Evolutionary conservation across 2,329 filamentous ascomycete species (phyloP).

Genomic region (Didymella glomerata): DNA sequence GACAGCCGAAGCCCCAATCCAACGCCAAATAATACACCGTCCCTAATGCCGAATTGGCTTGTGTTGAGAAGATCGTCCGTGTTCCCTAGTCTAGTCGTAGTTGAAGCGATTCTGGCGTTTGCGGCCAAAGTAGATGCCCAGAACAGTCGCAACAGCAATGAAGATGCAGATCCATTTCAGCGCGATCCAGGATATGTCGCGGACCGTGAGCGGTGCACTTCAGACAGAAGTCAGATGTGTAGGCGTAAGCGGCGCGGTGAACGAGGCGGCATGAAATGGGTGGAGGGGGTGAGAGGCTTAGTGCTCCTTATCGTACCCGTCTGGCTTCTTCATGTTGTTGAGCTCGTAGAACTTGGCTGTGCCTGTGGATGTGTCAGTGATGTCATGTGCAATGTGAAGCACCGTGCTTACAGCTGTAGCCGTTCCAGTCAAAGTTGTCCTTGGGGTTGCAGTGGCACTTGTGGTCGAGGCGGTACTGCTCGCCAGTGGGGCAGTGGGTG

Average conservation of each 20-base stretch:
- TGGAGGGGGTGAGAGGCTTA: constrained; percentile 32
- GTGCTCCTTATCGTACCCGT: constrained; percentile 80
- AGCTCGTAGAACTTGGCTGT: constrained; percentile 86
- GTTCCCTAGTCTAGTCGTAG: constrained; percentile 21
- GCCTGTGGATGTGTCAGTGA: constrained; percentile 64
- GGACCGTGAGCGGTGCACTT: constrained; percentile 19
- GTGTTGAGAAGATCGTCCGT: not conserved
- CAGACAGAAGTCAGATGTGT: constrained; percentile 31
- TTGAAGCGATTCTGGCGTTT: constrained; percentile 21
- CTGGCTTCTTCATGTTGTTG: constrained; percentile 81
- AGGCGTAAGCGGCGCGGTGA: constrained; percentile 15
- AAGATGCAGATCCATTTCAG: constrained; percentile 1
- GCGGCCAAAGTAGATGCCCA: constrained; percentile 19
- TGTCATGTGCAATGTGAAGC: not conserved
- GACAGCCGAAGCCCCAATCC: not conserved
- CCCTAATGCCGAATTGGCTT: constrained; percentile 18
- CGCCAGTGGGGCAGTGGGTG: constrained; percentile 93
- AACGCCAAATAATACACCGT: constrained; percentile 15
- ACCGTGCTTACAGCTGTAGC: constrained; percentile 83
- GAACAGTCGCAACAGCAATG: constrained; percentile 2
- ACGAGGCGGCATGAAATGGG: constrained; percentile 10
- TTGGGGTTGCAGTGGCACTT: constrained; percentile 95
- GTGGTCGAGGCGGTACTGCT: constrained; percentile 81
- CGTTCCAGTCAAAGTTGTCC: constrained; percentile 99
- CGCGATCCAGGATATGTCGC: constrained; percentile 12